Evolutionary conservation across 257 asterid genomes (phyloP).

Genomic region (Anisodus acutangulus): DNA sequence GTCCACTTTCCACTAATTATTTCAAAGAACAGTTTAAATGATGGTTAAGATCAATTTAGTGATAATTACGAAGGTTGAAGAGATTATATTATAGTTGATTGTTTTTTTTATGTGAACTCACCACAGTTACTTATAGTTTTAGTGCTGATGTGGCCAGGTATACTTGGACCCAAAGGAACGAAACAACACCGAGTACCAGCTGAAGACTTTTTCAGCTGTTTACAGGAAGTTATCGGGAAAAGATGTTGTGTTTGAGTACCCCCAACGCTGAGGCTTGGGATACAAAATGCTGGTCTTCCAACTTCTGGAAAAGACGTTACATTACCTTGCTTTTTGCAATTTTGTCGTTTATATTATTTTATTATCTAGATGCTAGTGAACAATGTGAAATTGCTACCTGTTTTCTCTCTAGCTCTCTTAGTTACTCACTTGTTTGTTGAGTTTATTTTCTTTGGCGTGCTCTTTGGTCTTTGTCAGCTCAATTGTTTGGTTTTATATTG

Average conservation of each 20-base stretch:
- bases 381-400: background rate
- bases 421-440: background rate
- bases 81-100: background rate
- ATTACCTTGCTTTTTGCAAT: background rate
- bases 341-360: conserved; percentile 2
- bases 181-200: conserved; percentile 33
- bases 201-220: conserved; percentile 49
- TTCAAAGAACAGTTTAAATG: background rate
- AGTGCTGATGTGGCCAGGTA: background rate
- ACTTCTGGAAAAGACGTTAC: background rate
- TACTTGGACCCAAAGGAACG: conserved; percentile 19
- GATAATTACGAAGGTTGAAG: background rate
- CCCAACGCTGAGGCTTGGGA: conserved; percentile 36
- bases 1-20: background rate
- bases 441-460: background rate
- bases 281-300: background rate
- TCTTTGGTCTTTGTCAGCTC: background rate
- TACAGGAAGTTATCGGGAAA: conserved; percentile 54
- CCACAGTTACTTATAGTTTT: background rate
- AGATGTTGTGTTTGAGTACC: conserved; percentile 47
- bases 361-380: background rate
- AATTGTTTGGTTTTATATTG: background rate
- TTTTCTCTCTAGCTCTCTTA: background rate
- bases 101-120: background rate
- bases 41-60: background rate